Percentiles rank a stretch among this genome's conserved stretches.
Conservation (phyloP, 1,284 basidiomycete species). For the Rhodofomes roseus region DNA sequence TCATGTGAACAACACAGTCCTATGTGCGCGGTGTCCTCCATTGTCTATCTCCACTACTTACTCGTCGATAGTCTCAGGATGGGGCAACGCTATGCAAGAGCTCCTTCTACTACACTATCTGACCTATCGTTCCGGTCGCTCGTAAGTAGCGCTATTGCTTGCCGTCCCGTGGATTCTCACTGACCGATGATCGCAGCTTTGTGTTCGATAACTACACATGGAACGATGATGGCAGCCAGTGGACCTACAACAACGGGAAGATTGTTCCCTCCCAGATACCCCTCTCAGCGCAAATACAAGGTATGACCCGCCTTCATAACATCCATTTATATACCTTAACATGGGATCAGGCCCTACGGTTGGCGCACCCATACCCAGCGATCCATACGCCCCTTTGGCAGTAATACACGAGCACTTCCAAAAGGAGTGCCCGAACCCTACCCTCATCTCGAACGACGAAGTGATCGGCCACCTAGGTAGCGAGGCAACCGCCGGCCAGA, state of each 20-base stretch:
- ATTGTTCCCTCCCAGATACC: slow-evolving; percentile 54
- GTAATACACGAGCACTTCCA: neutral
- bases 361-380: neutral
- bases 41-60: neutral
- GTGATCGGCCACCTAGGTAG: neutral
- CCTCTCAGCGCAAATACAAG: slow-evolving; percentile 55
- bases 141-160: neutral
- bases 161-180: neutral
- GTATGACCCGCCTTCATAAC: slow-evolving; percentile 6
- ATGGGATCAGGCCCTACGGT: neutral
- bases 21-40: neutral
- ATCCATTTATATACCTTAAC: no score
- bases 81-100: slow-evolving; percentile 1
- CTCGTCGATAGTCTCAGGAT: neutral
- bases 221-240: slow-evolving; percentile 26
- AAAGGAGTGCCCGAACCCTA: slow-evolving; percentile 1
- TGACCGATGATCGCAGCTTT: slow-evolving; percentile 26
- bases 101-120: neutral
- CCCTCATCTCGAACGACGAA: neutral
- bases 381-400: neutral
- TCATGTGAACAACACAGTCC: neutral
- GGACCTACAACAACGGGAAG: slow-evolving; percentile 33
- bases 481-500: slow-evolving; percentile 1
- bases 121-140: neutral
- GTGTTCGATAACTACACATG: slow-evolving; percentile 69